phyloP scores from a whole-genome alignment of 2,329 filamentous ascomycete genomes.

The Penicillium sp. region DNA sequence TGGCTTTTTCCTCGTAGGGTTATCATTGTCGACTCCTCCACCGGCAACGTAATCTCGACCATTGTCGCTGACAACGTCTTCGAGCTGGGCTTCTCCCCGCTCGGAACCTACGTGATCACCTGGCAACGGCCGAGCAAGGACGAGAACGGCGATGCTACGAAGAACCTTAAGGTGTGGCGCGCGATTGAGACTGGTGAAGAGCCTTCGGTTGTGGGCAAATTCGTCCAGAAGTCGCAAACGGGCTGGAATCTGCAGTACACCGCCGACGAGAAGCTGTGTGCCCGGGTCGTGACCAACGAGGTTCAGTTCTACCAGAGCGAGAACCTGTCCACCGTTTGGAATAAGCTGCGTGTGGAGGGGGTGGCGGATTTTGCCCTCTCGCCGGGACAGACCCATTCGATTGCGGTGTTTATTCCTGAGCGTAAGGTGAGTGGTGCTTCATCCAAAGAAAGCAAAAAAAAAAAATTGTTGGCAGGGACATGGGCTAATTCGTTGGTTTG shows the following conservation, averaged over 20 bases:
- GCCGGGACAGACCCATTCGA: constrained; percentile 84
- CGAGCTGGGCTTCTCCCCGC: constrained; percentile 91
- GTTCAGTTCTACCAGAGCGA: constrained; percentile 94
- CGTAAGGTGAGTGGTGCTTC: constrained; percentile 79
- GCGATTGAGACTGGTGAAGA: constrained; percentile 72
- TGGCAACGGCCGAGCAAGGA: constrained; percentile 96
- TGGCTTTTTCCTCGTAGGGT: constrained; percentile 58
- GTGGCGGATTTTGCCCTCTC: constrained; percentile 87
- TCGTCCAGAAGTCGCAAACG: constrained; percentile 93
- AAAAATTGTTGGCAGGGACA: background rate
- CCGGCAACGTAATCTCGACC: constrained; percentile 73
- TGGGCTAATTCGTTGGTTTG: background rate
- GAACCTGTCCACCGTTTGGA: constrained; percentile 86
- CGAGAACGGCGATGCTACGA: constrained; percentile 86
- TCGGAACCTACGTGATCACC: constrained; percentile 90
- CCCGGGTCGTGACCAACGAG: constrained; percentile 92
- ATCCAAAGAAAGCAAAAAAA: background rate
- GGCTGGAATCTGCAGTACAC: constrained; percentile 99
- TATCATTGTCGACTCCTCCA: constrained; percentile 79
- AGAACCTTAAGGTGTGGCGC: constrained; percentile 97
- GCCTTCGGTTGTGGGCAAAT: constrained; percentile 75
- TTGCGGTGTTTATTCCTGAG: constrained; percentile 94
- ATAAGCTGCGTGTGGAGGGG: constrained; percentile 91
- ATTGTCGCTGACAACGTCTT: constrained; percentile 84
- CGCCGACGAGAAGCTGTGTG: constrained; percentile 88